Conservation (phyloP, 176 grass and related monocot genomes). For the Oryza australiensis region DNA sequence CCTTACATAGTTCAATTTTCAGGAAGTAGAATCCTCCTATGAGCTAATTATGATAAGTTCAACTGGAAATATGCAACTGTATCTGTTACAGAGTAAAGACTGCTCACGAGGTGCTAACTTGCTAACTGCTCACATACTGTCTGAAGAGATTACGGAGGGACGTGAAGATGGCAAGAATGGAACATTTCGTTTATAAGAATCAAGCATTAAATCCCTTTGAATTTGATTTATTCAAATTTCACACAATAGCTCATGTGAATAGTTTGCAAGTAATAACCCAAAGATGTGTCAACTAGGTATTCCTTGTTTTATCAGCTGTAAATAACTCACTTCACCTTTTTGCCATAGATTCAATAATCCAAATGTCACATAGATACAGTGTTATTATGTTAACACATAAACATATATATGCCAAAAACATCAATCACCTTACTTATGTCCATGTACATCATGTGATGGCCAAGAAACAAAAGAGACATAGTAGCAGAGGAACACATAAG, state of each 20-base stretch:
- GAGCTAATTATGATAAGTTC: neutral
- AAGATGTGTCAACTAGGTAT: neutral
- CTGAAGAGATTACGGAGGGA: neutral
- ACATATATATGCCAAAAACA: neutral
- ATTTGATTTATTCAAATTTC: neutral
- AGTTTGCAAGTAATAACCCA: neutral
- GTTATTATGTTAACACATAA: conserved; percentile 3
- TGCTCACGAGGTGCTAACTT: neutral
- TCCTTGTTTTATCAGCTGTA: neutral
- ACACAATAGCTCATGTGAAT: neutral
- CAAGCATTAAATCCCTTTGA: neutral
- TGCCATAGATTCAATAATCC: neutral
- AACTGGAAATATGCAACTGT: too few species aligned
- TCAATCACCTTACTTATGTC: neutral
- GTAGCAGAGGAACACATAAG: neutral
- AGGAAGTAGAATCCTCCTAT: neutral
- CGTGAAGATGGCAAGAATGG: neutral
- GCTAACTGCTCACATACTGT: neutral
- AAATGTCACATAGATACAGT: neutral
- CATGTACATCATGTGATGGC: neutral
- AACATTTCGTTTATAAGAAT: neutral
- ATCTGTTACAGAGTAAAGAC: neutral
- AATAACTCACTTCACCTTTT: neutral
- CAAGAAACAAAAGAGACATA: neutral
- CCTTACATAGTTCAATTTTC: neutral